Base-by-base conservation (phyloP, 768 basidiomycete genomes). In the Trametes gibbosa region DNA sequence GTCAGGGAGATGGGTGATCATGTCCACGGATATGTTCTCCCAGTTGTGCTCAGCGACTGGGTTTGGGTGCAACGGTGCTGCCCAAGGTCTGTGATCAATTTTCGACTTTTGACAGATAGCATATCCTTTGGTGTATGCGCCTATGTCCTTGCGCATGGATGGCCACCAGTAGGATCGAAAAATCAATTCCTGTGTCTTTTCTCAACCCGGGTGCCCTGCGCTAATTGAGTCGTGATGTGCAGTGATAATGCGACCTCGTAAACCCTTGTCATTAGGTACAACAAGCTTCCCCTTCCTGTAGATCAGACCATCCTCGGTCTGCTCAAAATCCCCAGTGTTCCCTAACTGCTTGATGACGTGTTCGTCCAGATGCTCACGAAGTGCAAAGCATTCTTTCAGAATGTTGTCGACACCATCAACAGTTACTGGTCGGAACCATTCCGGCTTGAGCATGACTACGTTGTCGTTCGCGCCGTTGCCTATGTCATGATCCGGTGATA, bases 111-210 rank as follows among this genome's bases (percentile, higher is more conserved):
- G 66, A 54, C 73, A 73, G 0, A 56, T 61, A 12, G 65, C 63
- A 47, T 72, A 71, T 40, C 50, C 68, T 3, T 53, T 50, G 24
- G 73, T 65, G 53, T 72, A 75, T 1, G 23, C 21, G 1, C 50
- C 21, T 13, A 74, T 43, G 23, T 64, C 62, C 2, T 12, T 25
- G 0, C 51, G 50, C 53, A 74, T 65, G 0, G 53, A 43, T 2
- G 68, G 73, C 72, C 73, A 74, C 67, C 66, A 74, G 29, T 69
- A 75, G 24, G 66, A 50, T 0, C 68, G 43, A 0, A 37, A 37
- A 2, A 73, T n/a, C 0, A 71, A 52, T 40, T 72, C 60, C 2
- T 62, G 53, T 1, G 68, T 74, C 34, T 64, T 66, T 23, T 53
- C 63, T 14, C 51, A 53, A 24, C 72, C 72, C 0, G 66, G 70